Percentiles rank a stretch among this genome's conserved stretches.
Evolutionary conservation across 345 rosid genomes (phyloP).

Genomic region (Erodium maritimum): DNA sequence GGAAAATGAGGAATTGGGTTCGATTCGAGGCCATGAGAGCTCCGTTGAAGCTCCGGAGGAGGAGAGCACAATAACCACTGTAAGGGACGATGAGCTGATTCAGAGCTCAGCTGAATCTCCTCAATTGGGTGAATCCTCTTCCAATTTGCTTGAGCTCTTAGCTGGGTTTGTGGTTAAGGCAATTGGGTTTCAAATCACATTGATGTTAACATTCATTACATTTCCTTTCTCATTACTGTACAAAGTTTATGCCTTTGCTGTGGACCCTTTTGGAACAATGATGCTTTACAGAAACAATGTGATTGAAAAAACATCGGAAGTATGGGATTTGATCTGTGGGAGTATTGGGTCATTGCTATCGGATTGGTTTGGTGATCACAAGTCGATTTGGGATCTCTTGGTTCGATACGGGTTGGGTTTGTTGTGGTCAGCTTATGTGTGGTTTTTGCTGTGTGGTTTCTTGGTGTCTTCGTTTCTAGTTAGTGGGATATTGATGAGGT

Average conservation of each 20-base stretch:
- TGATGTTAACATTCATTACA: conserved; percentile 31
- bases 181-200: conserved; percentile 45
- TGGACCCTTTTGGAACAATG: conserved; percentile 46
- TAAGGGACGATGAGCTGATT: conserved; percentile 2
- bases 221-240: conserved; percentile 37
- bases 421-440: conserved; percentile 57
- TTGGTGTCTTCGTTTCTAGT: conserved; percentile 37
- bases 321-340: conserved; percentile 21
- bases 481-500: conserved; percentile 45
- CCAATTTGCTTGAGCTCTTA: conserved; percentile 28
- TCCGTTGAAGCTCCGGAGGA: background rate
- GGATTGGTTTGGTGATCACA: conserved; percentile 38
- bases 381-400: conserved; percentile 24
- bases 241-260: conserved; percentile 23
- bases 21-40: background rate
- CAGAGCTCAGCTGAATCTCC: conserved; percentile 10
- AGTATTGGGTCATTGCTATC: conserved; percentile 17
- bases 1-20: conserved; percentile 5
- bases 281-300: conserved; percentile 26
- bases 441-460: conserved; percentile 43
- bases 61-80: conserved; percentile 11
- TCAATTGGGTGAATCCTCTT: conserved; percentile 17
- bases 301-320: conserved; percentile 10
- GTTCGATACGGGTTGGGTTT: conserved; percentile 52
- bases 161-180: conserved; percentile 51